Evolutionary conservation across 1,284 basidiomycete species (phyloP).

Genomic region (Marasmius tenuissimus): DNA sequence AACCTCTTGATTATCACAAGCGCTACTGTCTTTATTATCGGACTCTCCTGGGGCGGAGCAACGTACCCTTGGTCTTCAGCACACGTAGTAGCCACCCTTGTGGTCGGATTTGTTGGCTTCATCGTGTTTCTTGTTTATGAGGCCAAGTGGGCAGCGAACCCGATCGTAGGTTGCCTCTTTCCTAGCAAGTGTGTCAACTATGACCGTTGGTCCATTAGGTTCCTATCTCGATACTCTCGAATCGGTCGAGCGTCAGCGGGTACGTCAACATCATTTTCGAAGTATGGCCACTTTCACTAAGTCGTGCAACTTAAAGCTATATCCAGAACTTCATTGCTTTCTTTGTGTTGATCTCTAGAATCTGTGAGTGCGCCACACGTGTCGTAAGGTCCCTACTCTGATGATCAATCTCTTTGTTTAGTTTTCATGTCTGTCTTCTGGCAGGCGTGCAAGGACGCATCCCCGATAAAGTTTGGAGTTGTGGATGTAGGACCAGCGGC

Average conservation of each 20-base stretch:
- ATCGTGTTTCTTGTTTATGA: slow-evolving; percentile 31
- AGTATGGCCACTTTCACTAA: too few relatives aligned
- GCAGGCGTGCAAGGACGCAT: slow-evolving; percentile 43
- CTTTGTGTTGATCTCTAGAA: background rate
- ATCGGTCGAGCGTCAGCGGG: slow-evolving; percentile 5
- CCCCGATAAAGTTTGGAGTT: slow-evolving; percentile 41
- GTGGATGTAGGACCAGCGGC: slow-evolving; percentile 30
- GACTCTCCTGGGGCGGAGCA: slow-evolving; percentile 40
- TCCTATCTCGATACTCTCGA: background rate
- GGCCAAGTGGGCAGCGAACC: slow-evolving; percentile 18
- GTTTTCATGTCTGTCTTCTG: slow-evolving; percentile 42
- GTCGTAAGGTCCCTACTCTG: background rate
- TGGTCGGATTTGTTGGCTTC: slow-evolving; percentile 36
- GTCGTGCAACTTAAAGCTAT: background rate
- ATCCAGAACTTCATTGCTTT: slow-evolving; percentile 9
- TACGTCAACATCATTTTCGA: too few relatives aligned
- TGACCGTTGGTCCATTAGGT: too few relatives aligned
- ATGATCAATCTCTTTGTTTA: slow-evolving; percentile 2
- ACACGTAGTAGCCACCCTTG: slow-evolving; percentile 40
- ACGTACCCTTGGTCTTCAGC: slow-evolving; percentile 38
- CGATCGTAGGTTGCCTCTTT: slow-evolving; percentile 18
- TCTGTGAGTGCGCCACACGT: background rate
- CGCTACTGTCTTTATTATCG: slow-evolving; percentile 31
- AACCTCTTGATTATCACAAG: slow-evolving; percentile 34
- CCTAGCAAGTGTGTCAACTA: too few relatives aligned